These are phyloP conservation scores for Penicillium sp. DNA, from an alignment of 2,329 filamentous ascomycete genomes.

Conservation along the genomic window DNA sequence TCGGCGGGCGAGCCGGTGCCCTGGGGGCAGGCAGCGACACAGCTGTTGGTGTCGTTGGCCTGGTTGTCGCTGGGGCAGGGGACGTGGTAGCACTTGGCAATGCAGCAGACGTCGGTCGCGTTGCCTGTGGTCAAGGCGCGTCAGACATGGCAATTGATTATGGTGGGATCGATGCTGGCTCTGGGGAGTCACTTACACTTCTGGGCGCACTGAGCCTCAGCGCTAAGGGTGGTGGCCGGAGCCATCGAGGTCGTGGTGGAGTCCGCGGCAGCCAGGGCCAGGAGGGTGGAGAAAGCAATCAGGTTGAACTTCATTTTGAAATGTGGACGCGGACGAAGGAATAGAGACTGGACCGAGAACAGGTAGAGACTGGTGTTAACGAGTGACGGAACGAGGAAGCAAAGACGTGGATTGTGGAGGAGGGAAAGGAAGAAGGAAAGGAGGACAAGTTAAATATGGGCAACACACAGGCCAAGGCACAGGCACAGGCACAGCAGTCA, in stretches of 20 bases:
- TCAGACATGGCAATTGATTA: neutral
- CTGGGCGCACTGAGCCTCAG: conserved; percentile 38
- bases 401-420: neutral
- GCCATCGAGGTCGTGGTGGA: conserved; percentile 29
- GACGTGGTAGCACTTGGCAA: conserved; percentile 53
- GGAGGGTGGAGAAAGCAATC: conserved; percentile 48
- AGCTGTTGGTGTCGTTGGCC: conserved; percentile 55
- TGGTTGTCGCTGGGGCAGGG: conserved; percentile 55
- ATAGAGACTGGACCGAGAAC: conserved; percentile 2
- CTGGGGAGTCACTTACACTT: conserved; percentile 36
- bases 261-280: conserved; percentile 47
- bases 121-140: conserved; percentile 35
- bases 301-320: conserved; percentile 46
- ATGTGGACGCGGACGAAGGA: neutral
- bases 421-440: conserved; percentile 2
- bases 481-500: neutral
- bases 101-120: conserved; percentile 52
- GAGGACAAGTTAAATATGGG: conserved; percentile 3
- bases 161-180: neutral
- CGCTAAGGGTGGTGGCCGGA: conserved; percentile 37
- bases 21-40: conserved; percentile 56
- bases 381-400: neutral
- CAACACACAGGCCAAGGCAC: neutral
- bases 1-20: conserved; percentile 52
- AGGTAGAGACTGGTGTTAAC: conserved; percentile 6